Evolutionary conservation across 164 flowering plant species (phyloP).

Genomic region (Echeveria elegans): DNA sequence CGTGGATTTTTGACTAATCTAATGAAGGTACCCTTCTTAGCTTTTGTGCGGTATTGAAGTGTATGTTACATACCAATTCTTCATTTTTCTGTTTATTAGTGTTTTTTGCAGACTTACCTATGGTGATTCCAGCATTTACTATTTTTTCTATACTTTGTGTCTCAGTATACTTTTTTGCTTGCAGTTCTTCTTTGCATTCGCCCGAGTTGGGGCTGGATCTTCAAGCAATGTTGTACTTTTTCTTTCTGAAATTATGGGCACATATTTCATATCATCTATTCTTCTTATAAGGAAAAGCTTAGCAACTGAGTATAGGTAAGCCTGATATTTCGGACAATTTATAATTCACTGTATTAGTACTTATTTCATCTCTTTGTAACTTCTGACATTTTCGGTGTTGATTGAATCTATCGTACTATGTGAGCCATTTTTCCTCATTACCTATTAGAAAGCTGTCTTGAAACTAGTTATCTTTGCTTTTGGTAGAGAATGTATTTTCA

Average conservation of each 20-base stretch:
- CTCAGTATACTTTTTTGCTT: conserved; percentile 8
- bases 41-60: neutral
- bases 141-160: neutral
- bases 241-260: conserved; percentile 96
- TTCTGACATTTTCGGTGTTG: neutral
- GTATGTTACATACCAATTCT: neutral
- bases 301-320: conserved; percentile 85
- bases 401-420: neutral
- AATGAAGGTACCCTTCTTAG: conserved; percentile 66
- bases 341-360: neutral
- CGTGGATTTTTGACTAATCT: conserved; percentile 87
- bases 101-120: neutral
- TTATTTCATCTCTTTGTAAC: neutral
- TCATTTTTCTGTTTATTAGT: neutral
- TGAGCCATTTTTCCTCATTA: neutral
- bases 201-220: conserved; percentile 95
- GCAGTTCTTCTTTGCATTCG: conserved; percentile 98
- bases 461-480: neutral
- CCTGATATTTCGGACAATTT: neutral
- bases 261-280: conserved; percentile 94
- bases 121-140: conserved; percentile 9
- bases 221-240: conserved; percentile 94
- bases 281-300: conserved; percentile 91
- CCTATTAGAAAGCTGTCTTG: neutral
- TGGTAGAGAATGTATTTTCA: neutral